phyloP scores from a whole-genome alignment of 2,329 filamentous ascomycete genomes.

The Penicillium sp. region DNA sequence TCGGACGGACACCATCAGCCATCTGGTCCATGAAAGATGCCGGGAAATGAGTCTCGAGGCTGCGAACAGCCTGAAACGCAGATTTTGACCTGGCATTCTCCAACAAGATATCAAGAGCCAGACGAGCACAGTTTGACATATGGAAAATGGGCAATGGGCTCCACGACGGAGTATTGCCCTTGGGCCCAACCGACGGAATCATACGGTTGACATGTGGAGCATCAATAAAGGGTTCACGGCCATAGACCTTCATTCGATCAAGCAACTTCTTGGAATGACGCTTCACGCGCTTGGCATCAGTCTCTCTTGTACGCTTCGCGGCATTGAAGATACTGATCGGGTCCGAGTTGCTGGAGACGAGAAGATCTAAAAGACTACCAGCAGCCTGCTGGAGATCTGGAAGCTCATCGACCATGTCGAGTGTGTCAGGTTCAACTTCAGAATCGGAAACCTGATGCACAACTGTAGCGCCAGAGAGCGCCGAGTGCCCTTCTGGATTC shows the following conservation, averaged over 20 bases:
- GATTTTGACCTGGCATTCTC: slow-evolving; percentile 20
- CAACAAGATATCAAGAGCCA: slow-evolving; percentile 39
- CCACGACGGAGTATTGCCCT: slow-evolving; percentile 22
- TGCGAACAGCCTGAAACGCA: slow-evolving; percentile 20
- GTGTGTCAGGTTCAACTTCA: slow-evolving; percentile 30
- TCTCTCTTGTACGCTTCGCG: slow-evolving; percentile 25
- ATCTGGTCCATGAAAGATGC: slow-evolving; percentile 33
- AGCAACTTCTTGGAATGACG: slow-evolving; percentile 22
- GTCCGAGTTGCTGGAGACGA: slow-evolving; percentile 28
- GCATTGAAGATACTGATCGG: slow-evolving; percentile 25
- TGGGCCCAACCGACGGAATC: slow-evolving; percentile 25
- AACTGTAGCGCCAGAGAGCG: slow-evolving; percentile 35
- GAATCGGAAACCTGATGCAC: slow-evolving; percentile 14
- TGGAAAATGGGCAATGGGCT: slow-evolving; percentile 38
- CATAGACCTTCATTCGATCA: slow-evolving; percentile 24
- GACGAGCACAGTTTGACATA: slow-evolving; percentile 39
- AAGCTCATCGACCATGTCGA: slow-evolving; percentile 37
- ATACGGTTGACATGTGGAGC: slow-evolving; percentile 25
- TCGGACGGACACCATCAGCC: slow-evolving; percentile 7
- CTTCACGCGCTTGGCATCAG: slow-evolving; percentile 27
- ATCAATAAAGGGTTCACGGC: slow-evolving; percentile 35
- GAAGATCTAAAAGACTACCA: slow-evolving; percentile 33
- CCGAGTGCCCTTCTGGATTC: slow-evolving; percentile 24
- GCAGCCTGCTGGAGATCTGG: slow-evolving; percentile 35
- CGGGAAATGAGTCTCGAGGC: slow-evolving; percentile 33